A percentile compares a stretch with the other conserved stretches of the same genome.
Evolutionary conservation across 805 yeast species (phyloP).

Genomic region (Jamesozyma rosinii): DNA sequence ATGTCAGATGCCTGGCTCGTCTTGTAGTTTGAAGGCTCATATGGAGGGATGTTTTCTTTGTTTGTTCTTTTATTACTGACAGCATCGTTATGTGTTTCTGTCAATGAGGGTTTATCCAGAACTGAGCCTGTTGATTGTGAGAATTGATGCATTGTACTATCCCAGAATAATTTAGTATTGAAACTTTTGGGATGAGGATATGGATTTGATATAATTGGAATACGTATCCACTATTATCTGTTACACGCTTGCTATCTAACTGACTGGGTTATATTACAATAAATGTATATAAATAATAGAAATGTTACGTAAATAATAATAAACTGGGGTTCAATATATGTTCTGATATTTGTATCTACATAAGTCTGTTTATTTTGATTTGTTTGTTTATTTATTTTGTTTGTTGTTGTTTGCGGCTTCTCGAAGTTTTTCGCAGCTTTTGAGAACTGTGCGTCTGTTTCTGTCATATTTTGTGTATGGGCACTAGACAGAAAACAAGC

Average conservation of each 20-base stretch:
- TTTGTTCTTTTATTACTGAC: neutral
- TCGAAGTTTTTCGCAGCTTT: neutral
- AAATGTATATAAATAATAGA: too few relatives aligned
- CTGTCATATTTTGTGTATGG: neutral
- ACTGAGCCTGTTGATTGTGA: slow-evolving; percentile 13
- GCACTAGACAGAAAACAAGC: neutral
- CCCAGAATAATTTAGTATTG: too few relatives aligned
- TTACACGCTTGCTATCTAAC: too few relatives aligned
- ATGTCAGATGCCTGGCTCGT: neutral
- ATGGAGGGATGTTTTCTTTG: slow-evolving; percentile 6
- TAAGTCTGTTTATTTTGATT: neutral
- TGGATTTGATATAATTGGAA: neutral
- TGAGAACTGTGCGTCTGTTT: neutral
- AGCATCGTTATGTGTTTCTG: neutral
- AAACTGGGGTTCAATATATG: too few relatives aligned
- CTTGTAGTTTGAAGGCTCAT: neutral
- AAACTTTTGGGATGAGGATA: neutral
- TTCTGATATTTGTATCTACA: neutral
- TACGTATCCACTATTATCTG: too few relatives aligned
- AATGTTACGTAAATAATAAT: too few relatives aligned
- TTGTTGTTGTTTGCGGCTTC: neutral
- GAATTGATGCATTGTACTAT: slow-evolving; percentile 9
- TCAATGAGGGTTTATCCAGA: neutral
- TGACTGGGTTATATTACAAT: too few relatives aligned
- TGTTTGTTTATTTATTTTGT: neutral